These are phyloP conservation scores for Lathyrus aphaca DNA, from an alignment of 306 rosid genomes.

Conservation along the genomic window DNA sequence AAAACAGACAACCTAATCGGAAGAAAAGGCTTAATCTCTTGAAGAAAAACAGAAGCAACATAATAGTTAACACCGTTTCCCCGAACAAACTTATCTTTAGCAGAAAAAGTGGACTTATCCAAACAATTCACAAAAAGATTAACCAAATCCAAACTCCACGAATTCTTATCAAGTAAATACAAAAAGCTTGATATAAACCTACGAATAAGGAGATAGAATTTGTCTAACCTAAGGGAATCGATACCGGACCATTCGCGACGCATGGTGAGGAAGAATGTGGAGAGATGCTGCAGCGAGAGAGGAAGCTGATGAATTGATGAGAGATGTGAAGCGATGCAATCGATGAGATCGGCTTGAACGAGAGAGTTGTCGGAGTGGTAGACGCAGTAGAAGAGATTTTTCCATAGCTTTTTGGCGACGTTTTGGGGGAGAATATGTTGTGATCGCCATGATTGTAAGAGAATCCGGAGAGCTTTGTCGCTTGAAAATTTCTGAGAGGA, in stretches of 20 bases:
- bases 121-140: constrained; percentile 45
- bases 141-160: constrained; percentile 68
- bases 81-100: constrained; percentile 59
- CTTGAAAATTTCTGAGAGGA: constrained; percentile 55
- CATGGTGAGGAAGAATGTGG: constrained; percentile 80
- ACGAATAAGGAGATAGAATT: constrained; percentile 82
- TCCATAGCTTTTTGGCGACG: constrained; percentile 89
- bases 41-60: constrained; percentile 68
- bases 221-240: constrained; percentile 83
- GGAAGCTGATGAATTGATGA: constrained; percentile 41
- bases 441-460: constrained; percentile 71
- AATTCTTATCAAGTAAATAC: constrained; percentile 55
- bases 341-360: constrained; percentile 65
- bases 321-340: constrained; percentile 63
- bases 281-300: constrained; percentile 58
- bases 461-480: constrained; percentile 55
- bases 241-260: constrained; percentile 95
- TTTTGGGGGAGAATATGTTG: constrained; percentile 56
- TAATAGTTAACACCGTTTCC: constrained; percentile 86
- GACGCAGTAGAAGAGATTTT: constrained; percentile 90
- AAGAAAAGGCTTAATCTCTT: constrained; percentile 74
- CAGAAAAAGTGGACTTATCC: constrained; percentile 54
- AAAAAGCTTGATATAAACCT: constrained; percentile 58
- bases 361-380: constrained; percentile 90
- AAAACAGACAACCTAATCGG: constrained; percentile 57